Evolutionary conservation across 345 rosid genomes (phyloP), one percentile per base, ranked within the genome.

Genomic region (Pugionium dolabratum): DNA sequence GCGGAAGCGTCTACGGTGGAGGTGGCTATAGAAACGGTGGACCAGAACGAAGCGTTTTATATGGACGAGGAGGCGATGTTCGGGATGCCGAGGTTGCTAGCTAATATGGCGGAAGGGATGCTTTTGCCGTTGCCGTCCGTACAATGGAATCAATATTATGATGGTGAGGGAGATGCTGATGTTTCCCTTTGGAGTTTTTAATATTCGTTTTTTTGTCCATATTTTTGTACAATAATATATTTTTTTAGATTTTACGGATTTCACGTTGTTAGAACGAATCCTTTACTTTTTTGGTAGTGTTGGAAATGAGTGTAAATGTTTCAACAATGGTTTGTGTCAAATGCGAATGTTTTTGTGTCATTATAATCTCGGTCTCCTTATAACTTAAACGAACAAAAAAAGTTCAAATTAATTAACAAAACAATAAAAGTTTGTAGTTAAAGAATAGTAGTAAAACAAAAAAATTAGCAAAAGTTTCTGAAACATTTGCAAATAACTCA

Each of bases 91-190:
- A 76, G 72, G 28, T 59, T 85, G 67, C 29, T 82, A 48, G 76
- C 79, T 9, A 78, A 71, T 57, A 88, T 90, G 95, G 97, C 91
- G 0, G 84, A 79, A 48, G 92, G 81, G 11, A 81, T 88, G 97
- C 66, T 88, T 42, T 37, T 91, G 75, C 82, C 95, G 1, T 93
- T 83, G 5, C 91, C 85, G 11, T 76, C 71, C 11, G 69, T 75
- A 42, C 66, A 28, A 9, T 63, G 70, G 4, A 50, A 31, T n/a
- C 51, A 60, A 7, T 75, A 28, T 46, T 26, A 75, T 7, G 81
- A 74, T 30, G 11, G 40, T 33, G 85, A 78, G 29, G 67, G 6
- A 1, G 77, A 64, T 11, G 77, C 30, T 40, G 86, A 79, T 50
- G 62, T 78, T 54, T 59, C 85, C 4, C 43, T 89, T 0, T 92